Evolutionary conservation across 352 stramenopile genomes (phyloP).

Genomic region (Phytophthora ramorum): DNA sequence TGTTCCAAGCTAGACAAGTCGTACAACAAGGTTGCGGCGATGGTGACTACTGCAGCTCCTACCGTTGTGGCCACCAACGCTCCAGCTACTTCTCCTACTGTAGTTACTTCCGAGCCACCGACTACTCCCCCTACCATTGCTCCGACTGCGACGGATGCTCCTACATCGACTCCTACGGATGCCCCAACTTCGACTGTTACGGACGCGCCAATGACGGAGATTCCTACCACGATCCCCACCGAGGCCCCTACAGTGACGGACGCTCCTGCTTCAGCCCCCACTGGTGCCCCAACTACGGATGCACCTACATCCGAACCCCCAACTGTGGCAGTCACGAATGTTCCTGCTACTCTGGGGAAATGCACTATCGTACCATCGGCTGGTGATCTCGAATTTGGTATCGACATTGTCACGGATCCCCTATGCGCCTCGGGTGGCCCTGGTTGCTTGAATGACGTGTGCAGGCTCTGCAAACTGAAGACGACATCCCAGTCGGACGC

Average conservation of each 20-base stretch:
- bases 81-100: neutral
- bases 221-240: neutral
- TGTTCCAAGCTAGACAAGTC: slow-evolving; percentile 26
- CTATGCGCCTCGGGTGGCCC: slow-evolving; percentile 33
- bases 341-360: neutral
- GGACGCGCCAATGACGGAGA: neutral
- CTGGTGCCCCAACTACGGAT: neutral
- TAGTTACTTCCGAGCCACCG: neutral
- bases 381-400: slow-evolving; percentile 36
- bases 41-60: neutral
- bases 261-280: neutral
- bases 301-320: neutral
- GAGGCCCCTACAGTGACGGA: neutral
- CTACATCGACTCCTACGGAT: neutral
- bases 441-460: slow-evolving; percentile 42
- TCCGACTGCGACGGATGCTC: neutral
- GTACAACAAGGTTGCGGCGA: slow-evolving; percentile 6
- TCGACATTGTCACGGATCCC: slow-evolving; percentile 36
- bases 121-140: neutral
- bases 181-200: neutral
- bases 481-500: slow-evolving; percentile 28
- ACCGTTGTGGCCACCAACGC: neutral
- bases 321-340: neutral
- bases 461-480: slow-evolving; percentile 46
- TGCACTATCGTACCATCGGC: slow-evolving; percentile 18